Base-by-base conservation (phyloP, 306 rosid species). In the Coriaria nepalensis region DNA sequence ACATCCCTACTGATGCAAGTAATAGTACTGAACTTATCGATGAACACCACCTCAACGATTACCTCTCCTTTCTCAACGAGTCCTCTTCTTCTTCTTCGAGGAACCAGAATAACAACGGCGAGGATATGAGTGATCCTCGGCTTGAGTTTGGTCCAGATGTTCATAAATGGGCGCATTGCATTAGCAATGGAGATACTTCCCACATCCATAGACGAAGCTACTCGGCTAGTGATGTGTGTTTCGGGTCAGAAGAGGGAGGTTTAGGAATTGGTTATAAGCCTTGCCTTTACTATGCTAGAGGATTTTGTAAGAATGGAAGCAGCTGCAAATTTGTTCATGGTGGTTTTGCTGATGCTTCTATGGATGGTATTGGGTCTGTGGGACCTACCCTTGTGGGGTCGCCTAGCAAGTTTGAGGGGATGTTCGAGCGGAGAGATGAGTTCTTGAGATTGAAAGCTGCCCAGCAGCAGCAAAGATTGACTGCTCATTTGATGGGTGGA, bases 221-320 rank as follows among this genome's bases (percentile, higher is more conserved):
- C 44, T 90, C 97, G 20, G 95, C 90, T 0, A 90, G 81, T 34
- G 97, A 90, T 13, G 95, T 68, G 9, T 61, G 76, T 64, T 77
- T 76, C n/a, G 93, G 71, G 35, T 50, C 76, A 9, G 97, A 84
- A 12, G 97, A 84, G 13, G 68, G 57, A 0, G 73, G 70, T 8
- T 20, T 65, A 5, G 93, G 79, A 62, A 64, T 67, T 53, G 93
- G 85, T 33, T 78, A 45, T 38, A 90, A 79, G 75, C 84, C 90
- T 0, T 90, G 97, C 47, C 93, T 90, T 52, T 90, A 84, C 71
- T 90, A 64, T 64, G 95, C 97, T 2, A 74, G 84, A 47, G 97
- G 97, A 10, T 81, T 76, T 55, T 90, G 97, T 61, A 90, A 90
- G 70, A 90, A 90, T 49, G 97, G 97, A 4, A 51, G 64, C 59